Conservation (phyloP, 371 early-diverging fungal genomes). For the Nematocida sp. region DNA sequence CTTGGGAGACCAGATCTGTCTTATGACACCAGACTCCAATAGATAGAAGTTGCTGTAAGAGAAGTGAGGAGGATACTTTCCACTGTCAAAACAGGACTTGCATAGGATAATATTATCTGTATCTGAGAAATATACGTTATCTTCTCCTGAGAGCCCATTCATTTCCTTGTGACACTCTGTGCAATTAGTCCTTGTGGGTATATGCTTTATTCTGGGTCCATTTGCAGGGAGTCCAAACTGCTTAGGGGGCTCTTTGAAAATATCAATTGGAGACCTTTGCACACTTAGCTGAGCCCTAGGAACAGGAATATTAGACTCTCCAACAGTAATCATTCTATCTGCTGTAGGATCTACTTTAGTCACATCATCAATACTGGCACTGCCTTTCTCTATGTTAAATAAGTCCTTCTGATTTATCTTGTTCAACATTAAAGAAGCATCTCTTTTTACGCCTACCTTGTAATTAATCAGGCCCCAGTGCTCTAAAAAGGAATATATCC, state of each 20-base stretch:
- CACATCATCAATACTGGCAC: slow-evolving; percentile 9
- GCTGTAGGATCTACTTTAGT: not conserved
- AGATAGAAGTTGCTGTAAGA: slow-evolving; percentile 48
- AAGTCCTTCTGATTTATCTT: slow-evolving; percentile 13
- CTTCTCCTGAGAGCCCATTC: slow-evolving; percentile 22
- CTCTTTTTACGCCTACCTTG: slow-evolving; percentile 53
- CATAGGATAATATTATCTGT: slow-evolving; percentile 49
- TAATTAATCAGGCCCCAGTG: slow-evolving; percentile 97
- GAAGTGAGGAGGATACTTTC: slow-evolving; percentile 39
- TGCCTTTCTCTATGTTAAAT: slow-evolving; percentile 8
- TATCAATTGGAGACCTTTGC: not conserved
- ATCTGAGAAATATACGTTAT: slow-evolving; percentile 47
- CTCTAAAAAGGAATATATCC: slow-evolving; percentile 90
- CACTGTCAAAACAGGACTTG: slow-evolving; percentile 47
- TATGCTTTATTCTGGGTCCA: not conserved
- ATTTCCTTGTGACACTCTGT: slow-evolving; percentile 24
- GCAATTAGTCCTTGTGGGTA: slow-evolving; percentile 22
- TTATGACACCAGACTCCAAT: slow-evolving; percentile 34
- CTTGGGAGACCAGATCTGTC: slow-evolving; percentile 76
- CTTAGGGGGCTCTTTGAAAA: slow-evolving; percentile 24
- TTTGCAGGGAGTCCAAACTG: slow-evolving; percentile 18
- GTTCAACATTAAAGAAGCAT: not conserved
- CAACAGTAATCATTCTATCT: slow-evolving; percentile 8
- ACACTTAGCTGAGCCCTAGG: not conserved
- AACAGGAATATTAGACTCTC: slow-evolving; percentile 29